Evolutionary conservation across 768 basidiomycete genomes (phyloP).

Genomic region (Russula emetica): DNA sequence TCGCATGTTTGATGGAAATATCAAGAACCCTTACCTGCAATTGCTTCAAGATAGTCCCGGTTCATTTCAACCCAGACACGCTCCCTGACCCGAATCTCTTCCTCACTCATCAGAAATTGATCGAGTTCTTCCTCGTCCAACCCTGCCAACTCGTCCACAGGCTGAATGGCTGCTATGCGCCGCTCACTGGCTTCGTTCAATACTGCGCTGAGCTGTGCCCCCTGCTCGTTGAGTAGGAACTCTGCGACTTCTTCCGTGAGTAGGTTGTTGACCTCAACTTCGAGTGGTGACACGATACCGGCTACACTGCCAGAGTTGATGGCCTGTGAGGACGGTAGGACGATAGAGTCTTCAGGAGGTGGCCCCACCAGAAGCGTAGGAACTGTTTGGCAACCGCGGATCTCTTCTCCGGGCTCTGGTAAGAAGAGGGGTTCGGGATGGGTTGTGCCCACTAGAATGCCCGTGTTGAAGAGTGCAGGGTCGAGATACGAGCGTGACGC

Average conservation of each 20-base stretch:
- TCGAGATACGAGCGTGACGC: conserved; percentile 41
- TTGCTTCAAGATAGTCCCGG: conserved; percentile 80
- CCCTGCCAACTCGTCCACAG: conserved; percentile 58
- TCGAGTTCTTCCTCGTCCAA: conserved; percentile 93
- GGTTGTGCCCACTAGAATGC: conserved; percentile 59
- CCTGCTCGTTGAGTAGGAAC: conserved; percentile 59
- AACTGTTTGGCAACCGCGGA: conserved; percentile 1
- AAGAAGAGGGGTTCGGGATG: conserved; percentile 36
- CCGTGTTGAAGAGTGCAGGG: conserved; percentile 55
- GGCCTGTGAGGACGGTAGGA: conserved; percentile 6
- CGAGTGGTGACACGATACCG: conserved; percentile 39
- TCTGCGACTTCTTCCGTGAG: conserved; percentile 67
- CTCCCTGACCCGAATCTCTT: conserved; percentile 82
- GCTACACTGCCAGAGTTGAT: conserved; percentile 19
- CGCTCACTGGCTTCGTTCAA: conserved; percentile 65
- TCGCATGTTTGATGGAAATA: conserved; percentile 16
- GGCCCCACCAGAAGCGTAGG: conserved; percentile 14
- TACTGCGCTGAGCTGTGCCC: conserved; percentile 53
- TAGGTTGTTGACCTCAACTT: conserved; percentile 56
- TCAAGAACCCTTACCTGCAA: conserved; percentile 57
- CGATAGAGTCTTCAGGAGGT: conserved; percentile 2
- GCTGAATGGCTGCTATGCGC: conserved; percentile 49
- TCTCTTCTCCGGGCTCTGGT: conserved; percentile 35
- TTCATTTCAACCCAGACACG: conserved; percentile 94
- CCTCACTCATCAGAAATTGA: conserved; percentile 67